Evolutionary conservation across 176 grass and related monocot species (phyloP), one percentile per base, ranked within the genome.

Genomic region (Elaeis guineensis): DNA sequence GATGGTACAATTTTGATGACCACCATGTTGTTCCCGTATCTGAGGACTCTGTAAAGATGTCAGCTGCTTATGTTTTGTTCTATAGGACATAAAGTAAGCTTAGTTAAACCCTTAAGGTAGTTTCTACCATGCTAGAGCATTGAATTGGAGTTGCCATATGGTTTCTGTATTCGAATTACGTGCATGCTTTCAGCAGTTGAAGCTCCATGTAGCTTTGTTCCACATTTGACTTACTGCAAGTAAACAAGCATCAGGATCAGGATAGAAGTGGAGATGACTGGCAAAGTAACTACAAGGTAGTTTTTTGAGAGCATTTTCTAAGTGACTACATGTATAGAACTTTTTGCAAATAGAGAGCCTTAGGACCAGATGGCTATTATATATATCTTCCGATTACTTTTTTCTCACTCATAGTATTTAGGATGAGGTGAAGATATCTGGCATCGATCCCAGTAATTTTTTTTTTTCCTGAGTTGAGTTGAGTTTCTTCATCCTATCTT

Each of bases 1-100:
- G 70, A 25, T 89, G 93, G 93, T 83, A 92, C n/a, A 78, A 97
- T 52, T n/a, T n/a, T n/a, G n/a, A n/a, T n/a, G n/a, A n/a, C n/a
- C n/a, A n/a, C n/a, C n/a, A n/a, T n/a, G n/a, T 97, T 28, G 64
- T 60, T 50, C 78, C 81, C 63, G 75, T 89, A 39, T 74, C 65
- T 16, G 84, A 97, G 77, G 73, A 89, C 32, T 76, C 21, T 25
- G 78, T 97, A 51, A 92, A n/a, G n/a, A 85, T 87, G n/a, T 61
- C 81, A 19, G 93, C 93, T 54, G 87, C 87, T 51, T 97, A 97
- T 25, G 93, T 92, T 51, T 76, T 89, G 59, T 97, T 97, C 72
- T 97, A 92, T 65, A 82, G 70, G n/a, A 73, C 28, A 6, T 49
- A 25, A 53, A 18, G 15, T 25, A 21, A 61, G 25, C 14, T 5